Percentiles rank a stretch among this genome's conserved stretches.
Evolutionary conservation across 148 eudicot species (phyloP).

Genomic region (Vaccinium corymbosum): DNA sequence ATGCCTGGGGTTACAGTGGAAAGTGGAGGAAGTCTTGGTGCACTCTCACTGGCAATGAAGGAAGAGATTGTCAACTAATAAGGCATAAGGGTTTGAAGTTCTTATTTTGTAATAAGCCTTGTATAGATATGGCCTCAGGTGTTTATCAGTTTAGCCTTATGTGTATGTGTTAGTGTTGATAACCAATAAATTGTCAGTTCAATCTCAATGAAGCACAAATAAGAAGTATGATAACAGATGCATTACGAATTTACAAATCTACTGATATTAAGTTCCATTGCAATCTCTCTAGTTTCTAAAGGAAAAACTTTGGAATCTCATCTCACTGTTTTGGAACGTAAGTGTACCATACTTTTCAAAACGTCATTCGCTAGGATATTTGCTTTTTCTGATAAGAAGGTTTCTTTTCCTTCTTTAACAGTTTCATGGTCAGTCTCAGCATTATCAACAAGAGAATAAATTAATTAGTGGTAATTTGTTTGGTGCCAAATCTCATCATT

Average conservation of each 20-base stretch:
- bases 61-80: slow-evolving; percentile 29
- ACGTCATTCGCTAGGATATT: neutral
- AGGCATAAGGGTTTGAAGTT: neutral
- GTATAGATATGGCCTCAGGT: neutral
- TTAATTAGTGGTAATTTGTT: neutral
- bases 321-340: neutral
- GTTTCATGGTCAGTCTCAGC: neutral
- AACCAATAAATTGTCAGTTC: neutral
- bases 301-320: neutral
- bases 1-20: slow-evolving; percentile 44
- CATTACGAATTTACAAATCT: too few relatives aligned
- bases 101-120: neutral
- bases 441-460: too few relatives aligned
- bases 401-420: neutral
- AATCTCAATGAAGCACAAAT: neutral
- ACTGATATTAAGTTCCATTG: too few relatives aligned
- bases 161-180: neutral
- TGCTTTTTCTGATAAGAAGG: neutral
- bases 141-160: neutral
- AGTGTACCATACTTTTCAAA: neutral
- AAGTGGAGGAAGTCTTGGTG: slow-evolving; percentile 28
- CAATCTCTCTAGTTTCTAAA: neutral
- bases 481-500: neutral
- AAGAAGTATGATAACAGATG: too few relatives aligned
- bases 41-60: slow-evolving; percentile 48